Evolutionary conservation across 208 protist species (phyloP).

Genomic region (Wallacemonas rigidus): DNA sequence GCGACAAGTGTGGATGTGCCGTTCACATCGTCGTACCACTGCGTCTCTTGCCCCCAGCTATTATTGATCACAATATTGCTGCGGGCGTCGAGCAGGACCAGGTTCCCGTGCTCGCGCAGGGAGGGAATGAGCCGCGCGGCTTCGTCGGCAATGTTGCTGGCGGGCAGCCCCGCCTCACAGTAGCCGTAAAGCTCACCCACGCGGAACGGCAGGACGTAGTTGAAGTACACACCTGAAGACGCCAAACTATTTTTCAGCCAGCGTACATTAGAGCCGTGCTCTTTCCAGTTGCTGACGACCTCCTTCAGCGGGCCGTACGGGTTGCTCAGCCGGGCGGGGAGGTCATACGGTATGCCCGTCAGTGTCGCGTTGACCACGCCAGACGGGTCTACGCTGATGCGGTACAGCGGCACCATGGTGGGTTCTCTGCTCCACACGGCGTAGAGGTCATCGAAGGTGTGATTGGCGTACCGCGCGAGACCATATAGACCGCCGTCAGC

Average conservation of each 20-base stretch:
- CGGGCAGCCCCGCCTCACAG: constrained; percentile 51
- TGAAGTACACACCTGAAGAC: constrained; percentile 54
- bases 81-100: constrained; percentile 54
- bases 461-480: constrained; percentile 25
- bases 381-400: constrained; percentile 28
- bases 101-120: constrained; percentile 53
- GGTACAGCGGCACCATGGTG: constrained; percentile 21
- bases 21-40: constrained; percentile 15
- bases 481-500: constrained; percentile 34
- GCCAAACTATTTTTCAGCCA: constrained; percentile 34
- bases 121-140: constrained; percentile 40
- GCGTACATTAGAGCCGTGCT: constrained; percentile 26
- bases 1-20: constrained; percentile 16
- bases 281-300: constrained; percentile 45
- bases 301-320: constrained; percentile 33
- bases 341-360: constrained; percentile 23
- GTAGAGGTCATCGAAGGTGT: constrained; percentile 12
- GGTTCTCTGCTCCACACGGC: constrained; percentile 20
- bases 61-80: constrained; percentile 53
- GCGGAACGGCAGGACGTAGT: constrained; percentile 69
- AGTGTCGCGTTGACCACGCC: constrained; percentile 21
- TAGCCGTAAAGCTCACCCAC: constrained; percentile 44
- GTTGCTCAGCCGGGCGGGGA: constrained; percentile 19
- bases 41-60: constrained; percentile 50
- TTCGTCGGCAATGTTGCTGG: constrained; percentile 40